A percentile compares a stretch with the other conserved stretches of the same genome.
Conservation (phyloP, 73 alveolate species). For the Durusdinium trenchii region DNA sequence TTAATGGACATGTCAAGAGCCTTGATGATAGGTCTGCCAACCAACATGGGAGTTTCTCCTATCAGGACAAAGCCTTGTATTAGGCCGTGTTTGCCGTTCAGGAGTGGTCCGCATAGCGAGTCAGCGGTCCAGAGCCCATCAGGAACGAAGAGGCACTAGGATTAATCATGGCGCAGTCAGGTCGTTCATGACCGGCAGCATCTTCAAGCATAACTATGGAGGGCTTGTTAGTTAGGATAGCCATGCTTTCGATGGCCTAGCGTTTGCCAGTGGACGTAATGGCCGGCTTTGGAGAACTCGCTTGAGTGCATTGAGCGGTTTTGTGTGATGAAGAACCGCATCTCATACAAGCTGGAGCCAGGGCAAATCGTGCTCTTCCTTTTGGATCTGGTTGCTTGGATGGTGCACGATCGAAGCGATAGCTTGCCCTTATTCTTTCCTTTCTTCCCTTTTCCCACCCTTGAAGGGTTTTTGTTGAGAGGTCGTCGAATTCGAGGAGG, state of each 20-base stretch:
- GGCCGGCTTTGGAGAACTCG: not conserved
- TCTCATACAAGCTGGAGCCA: not conserved
- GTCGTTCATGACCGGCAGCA: not conserved
- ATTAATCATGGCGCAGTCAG: conserved; percentile 9
- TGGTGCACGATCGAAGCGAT: too few species aligned
- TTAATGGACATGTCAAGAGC: not conserved
- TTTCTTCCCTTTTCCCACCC: too few species aligned
- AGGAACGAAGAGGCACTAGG: not conserved
- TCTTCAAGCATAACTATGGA: conserved; percentile 13
- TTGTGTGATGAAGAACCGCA: not conserved
- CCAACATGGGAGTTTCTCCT: not conserved
- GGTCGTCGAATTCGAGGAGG: too few species aligned
- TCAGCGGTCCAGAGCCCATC: not conserved
- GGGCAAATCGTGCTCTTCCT: not conserved
- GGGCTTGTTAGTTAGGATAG: not conserved
- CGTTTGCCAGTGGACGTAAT: not conserved
- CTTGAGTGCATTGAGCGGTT: not conserved
- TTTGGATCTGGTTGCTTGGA: not conserved
- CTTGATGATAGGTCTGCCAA: not conserved
- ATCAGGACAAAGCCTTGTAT: not conserved
- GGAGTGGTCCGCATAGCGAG: not conserved
- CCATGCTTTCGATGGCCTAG: not conserved
- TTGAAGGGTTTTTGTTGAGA: too few species aligned
- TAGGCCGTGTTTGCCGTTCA: not conserved
- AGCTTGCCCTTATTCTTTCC: too few species aligned